These are phyloP conservation scores for Leptoxyphium fumago DNA, from an alignment of 2,329 filamentous ascomycete genomes.

Conservation along the genomic window DNA sequence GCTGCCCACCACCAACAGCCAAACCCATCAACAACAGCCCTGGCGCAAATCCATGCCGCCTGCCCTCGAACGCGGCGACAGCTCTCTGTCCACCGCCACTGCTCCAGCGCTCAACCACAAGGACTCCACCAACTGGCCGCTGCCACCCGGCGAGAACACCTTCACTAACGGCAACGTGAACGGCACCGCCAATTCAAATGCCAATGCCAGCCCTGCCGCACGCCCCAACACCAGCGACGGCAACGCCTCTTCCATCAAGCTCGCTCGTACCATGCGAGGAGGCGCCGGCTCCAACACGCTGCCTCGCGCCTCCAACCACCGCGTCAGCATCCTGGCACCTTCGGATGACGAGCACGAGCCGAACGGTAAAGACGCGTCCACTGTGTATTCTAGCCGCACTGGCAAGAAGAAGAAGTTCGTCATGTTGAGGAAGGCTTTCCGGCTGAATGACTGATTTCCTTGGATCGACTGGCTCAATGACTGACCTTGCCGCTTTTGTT, in stretches of 20 bases:
- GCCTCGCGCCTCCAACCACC: not conserved
- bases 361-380: slow-evolving; percentile 11
- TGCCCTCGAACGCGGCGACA: slow-evolving; percentile 11
- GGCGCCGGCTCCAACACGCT: slow-evolving; percentile 1
- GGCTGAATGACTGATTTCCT: slow-evolving; percentile 33
- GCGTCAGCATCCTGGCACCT: not conserved
- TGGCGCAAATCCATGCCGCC: slow-evolving; percentile 9
- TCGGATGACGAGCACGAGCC: slow-evolving; percentile 1
- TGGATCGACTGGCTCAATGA: too few species aligned
- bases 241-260: slow-evolving; percentile 12
- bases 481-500: too few species aligned
- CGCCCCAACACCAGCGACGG: slow-evolving; percentile 22
- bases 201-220: slow-evolving; percentile 29
- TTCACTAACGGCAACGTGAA: slow-evolving; percentile 5
- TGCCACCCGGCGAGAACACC: slow-evolving; percentile 12
- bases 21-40: slow-evolving; percentile 12
- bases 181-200: slow-evolving; percentile 8
- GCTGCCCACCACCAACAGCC: slow-evolving; percentile 1
- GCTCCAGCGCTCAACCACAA: not conserved
- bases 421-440: slow-evolving; percentile 50
- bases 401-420: slow-evolving; percentile 53
- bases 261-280: slow-evolving; percentile 9
- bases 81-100: slow-evolving; percentile 13
- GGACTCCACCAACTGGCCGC: not conserved
- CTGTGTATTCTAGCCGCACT: slow-evolving; percentile 19